Evolutionary conservation across 768 basidiomycete genomes (phyloP).

Genomic region (Lenzites betulinus): DNA sequence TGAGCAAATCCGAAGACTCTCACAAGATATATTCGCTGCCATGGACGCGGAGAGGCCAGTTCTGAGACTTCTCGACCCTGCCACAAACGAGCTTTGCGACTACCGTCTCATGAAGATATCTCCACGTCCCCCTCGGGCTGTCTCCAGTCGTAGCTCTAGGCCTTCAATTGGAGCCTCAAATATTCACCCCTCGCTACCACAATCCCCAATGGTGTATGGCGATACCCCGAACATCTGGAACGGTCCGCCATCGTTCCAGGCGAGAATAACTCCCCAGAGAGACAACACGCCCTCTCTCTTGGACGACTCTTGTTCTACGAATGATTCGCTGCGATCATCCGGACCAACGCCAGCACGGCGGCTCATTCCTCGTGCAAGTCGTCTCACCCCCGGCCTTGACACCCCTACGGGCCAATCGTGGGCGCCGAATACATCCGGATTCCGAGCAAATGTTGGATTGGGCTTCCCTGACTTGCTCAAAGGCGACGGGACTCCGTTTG

Average conservation of each 20-base stretch:
- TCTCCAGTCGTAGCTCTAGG: neutral
- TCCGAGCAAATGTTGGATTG: neutral
- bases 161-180: neutral
- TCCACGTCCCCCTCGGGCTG: neutral
- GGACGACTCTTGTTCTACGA: neutral
- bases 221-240: neutral
- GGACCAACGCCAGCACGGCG: neutral
- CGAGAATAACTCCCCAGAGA: neutral
- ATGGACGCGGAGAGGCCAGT: neutral
- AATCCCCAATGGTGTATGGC: neutral
- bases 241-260: neutral
- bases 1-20: neutral
- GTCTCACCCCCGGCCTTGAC: neutral
- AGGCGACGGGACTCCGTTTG: conserved; percentile 20
- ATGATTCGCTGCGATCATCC: neutral
- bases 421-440: neutral
- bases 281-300: conserved; percentile 5
- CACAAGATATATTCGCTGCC: neutral
- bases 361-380: neutral
- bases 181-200: neutral
- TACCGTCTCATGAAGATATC: conserved; percentile 4
- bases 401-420: neutral
- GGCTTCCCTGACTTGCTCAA: conserved; percentile 20
- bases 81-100: conserved; percentile 4
- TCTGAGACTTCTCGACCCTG: neutral